Base-by-base conservation (phyloP, 2,329 filamentous ascomycete genomes). In the Arthrobotrys musiformis region DNA sequence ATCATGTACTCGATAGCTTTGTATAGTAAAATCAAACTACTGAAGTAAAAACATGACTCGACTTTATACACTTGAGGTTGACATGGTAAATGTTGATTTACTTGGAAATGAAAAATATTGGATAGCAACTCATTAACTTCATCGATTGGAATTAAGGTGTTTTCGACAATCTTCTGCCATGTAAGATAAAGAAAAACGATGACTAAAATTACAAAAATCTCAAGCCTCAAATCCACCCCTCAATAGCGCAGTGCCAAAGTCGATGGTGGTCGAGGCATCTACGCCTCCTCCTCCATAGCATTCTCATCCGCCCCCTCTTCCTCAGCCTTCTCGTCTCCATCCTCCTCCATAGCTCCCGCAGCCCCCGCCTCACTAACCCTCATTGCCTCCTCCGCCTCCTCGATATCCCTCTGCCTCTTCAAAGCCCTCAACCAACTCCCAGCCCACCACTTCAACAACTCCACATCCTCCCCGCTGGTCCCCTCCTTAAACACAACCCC, bases 341-440 rank as follows among this genome's bases (percentile, higher is more conserved):
- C 73, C 33, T 66, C 73, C 13, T 77, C 60, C 73, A 70, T 69
- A 46, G 54, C 72, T 3, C 40, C 37, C 13, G 28, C 64, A 22
- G 22, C 22, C 1, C 60, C 61, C 9, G 40, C n/a, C n/a, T n/a
- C 26, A 40, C 66, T 77, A 28, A 77, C 52, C 66, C 73, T 64
- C 73, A 77, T 77, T 19, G 73, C 85, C 17, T 90, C 87, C 75
- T 89, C 87, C 0, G 91, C 88, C 84, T 97, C 93, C 85, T 98
- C 94, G 13, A 98, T 92, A 1, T 92, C 92, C 13, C 89, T 89
- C 84, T 93, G 91, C 48, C 95, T 87, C 81, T 90, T 86, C 83
- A 97, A 97, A 0, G 95, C 93, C 33, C 93, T 88, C 78, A 93
- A 85, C 95, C 95, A 99, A 56, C 93, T 88, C 82, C 89, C 88